phyloP scores from a whole-genome alignment of 2,329 filamentous ascomycete species.

The Lachnellula suecica region DNA sequence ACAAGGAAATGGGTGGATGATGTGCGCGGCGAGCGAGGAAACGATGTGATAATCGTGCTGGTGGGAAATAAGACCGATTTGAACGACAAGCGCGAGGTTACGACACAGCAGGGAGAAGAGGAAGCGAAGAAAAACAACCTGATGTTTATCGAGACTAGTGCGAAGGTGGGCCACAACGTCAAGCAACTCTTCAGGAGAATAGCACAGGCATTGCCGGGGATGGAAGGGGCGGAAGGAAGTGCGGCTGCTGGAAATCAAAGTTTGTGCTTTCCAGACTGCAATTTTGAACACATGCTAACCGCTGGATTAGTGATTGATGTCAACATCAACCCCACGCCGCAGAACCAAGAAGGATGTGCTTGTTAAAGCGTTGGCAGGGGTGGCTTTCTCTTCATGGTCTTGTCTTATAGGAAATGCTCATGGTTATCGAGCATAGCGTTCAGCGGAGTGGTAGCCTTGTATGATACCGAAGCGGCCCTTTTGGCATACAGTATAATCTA shows the following conservation, averaged over 20 bases:
- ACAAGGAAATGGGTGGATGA: constrained; percentile 99
- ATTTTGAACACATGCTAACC: constrained; percentile 24
- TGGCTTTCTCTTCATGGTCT: constrained; percentile 19
- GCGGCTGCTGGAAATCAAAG: constrained; percentile 74
- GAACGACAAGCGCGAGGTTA: constrained; percentile 97
- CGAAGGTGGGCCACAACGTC: constrained; percentile 96
- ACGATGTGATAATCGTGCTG: constrained; percentile 97
- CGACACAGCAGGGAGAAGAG: constrained; percentile 92
- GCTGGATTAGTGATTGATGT: constrained; percentile 80
- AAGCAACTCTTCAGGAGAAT: constrained; percentile 97
- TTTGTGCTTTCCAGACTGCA: constrained; percentile 46
- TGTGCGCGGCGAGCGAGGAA: constrained; percentile 91
- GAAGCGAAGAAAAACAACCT: constrained; percentile 97
- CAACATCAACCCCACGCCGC: constrained; percentile 72
- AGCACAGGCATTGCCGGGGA: constrained; percentile 93
- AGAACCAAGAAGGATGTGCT: constrained; percentile 71
- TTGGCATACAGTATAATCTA: constrained; percentile 16
- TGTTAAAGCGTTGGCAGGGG: constrained; percentile 45
- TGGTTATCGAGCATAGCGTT: constrained; percentile 34
- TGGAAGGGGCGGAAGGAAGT: constrained; percentile 86
- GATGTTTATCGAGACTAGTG: constrained; percentile 99
- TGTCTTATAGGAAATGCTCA: constrained; percentile 27
- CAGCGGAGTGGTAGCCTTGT: constrained; percentile 30
- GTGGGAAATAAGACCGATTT: constrained; percentile 99
- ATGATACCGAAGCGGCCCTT: constrained; percentile 29